A percentile compares a stretch with the other conserved stretches of the same genome.
Evolutionary conservation across 2,329 filamentous ascomycete species (phyloP).

Genomic region (Ceratocystis papillata): DNA sequence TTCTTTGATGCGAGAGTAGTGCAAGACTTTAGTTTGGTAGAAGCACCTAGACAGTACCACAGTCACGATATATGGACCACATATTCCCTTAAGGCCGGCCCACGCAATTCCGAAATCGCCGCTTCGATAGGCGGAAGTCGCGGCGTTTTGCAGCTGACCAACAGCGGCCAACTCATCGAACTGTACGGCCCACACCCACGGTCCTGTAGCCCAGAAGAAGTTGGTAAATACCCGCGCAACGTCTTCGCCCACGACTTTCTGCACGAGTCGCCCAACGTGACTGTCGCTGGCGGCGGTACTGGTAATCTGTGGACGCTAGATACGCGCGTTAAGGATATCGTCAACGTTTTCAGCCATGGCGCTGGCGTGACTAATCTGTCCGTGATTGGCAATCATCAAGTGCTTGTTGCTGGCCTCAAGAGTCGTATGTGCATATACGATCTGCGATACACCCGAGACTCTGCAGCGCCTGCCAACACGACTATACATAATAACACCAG

Average conservation of each 20-base stretch:
- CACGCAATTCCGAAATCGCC: constrained; percentile 37
- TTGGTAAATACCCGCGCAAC: constrained; percentile 15
- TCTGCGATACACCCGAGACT: constrained; percentile 35
- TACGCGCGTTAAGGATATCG: constrained; percentile 17
- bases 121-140: constrained; percentile 20
- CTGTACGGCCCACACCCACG: constrained; percentile 14
- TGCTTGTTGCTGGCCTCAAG: constrained; percentile 44
- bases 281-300: constrained; percentile 17
- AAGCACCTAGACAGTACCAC: constrained; percentile 6
- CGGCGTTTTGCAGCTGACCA: constrained; percentile 19
- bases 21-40: constrained; percentile 17
- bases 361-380: constrained; percentile 12
- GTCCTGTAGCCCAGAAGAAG: constrained; percentile 8
- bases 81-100: constrained; percentile 42
- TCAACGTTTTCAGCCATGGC: constrained; percentile 17
- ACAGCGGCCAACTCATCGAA: neutral
- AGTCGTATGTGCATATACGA: constrained; percentile 47
- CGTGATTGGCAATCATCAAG: constrained; percentile 28
- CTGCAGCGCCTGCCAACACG: neutral
- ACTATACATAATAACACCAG: constrained; percentile 10
- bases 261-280: constrained; percentile 19
- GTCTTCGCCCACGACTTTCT: constrained; percentile 23
- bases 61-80: constrained; percentile 14
- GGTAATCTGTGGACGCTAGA: constrained; percentile 22
- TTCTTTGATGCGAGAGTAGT: constrained; percentile 2